Percentiles rank a stretch among this genome's conserved stretches.
phyloP scores from a whole-genome alignment of 2,329 filamentous ascomycete genomes.

The Aspergillus fijiensis region DNA sequence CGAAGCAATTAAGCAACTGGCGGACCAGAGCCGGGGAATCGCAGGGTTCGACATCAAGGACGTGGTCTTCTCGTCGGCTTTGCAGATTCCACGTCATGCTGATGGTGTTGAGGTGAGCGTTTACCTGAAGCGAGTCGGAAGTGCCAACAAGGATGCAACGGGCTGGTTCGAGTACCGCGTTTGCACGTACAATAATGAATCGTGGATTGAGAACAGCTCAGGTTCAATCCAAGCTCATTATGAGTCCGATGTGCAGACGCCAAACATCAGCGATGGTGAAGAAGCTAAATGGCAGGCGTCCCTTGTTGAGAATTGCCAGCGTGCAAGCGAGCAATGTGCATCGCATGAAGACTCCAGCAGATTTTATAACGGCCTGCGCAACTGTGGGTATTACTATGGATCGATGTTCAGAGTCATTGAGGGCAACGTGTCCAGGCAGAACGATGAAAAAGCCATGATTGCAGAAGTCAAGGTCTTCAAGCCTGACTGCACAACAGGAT shows the following conservation, averaged over 20 bases:
- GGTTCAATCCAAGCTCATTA: slow-evolving; percentile 9
- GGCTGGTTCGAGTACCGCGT: slow-evolving; percentile 9
- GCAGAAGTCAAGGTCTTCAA: not conserved
- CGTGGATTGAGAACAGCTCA: slow-evolving; percentile 9
- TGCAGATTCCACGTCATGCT: not conserved
- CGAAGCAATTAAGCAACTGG: slow-evolving; percentile 17
- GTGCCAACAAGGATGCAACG: not conserved
- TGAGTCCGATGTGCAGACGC: not conserved
- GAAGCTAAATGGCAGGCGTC: slow-evolving; percentile 1
- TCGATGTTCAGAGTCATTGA: slow-evolving; percentile 2
- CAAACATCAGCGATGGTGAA: not conserved
- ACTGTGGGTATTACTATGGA: slow-evolving; percentile 6
- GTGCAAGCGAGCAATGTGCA: not conserved
- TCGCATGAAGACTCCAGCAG: not conserved
- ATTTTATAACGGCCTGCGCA: slow-evolving; percentile 4
- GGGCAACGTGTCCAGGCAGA: not conserved
- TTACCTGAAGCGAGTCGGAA: not conserved
- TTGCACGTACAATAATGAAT: not conserved
- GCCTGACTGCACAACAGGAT: not conserved
- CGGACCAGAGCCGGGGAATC: not conserved
- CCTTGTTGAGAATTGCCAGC: not conserved
- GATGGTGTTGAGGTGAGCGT: slow-evolving; percentile 2
- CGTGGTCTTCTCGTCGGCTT: slow-evolving; percentile 3
- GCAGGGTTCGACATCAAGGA: slow-evolving; percentile 5
- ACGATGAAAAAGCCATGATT: not conserved